phyloP scores from a whole-genome alignment of 208 protist genomes.

The Willaertia magna region DNA sequence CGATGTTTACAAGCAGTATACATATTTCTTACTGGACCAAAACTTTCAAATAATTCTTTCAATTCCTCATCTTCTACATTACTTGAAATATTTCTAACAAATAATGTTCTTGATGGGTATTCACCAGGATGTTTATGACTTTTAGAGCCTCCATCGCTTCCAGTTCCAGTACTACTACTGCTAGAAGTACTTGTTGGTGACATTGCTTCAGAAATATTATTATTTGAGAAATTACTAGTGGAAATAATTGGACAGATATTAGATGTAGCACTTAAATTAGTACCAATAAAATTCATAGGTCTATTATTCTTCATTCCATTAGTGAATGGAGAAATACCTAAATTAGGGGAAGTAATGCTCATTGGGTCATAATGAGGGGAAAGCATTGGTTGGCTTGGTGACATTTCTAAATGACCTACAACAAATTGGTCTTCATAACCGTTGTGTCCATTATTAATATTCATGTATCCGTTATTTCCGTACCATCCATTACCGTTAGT shows the following conservation, averaged over 20 bases:
- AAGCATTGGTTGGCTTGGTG: not conserved
- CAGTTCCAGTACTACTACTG: not conserved
- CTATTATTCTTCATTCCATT: not conserved
- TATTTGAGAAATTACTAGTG: not conserved
- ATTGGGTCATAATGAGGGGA: too few species aligned
- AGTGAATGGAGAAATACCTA: not conserved
- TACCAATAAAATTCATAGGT: not conserved
- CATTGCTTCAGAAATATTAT: not conserved
- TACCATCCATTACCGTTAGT: not conserved
- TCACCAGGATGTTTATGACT: conserved; percentile 14
- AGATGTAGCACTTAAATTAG: not conserved
- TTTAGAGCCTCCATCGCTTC: not conserved
- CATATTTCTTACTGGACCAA: conserved; percentile 28
- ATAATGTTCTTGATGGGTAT: conserved; percentile 29
- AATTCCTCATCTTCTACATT: conserved; percentile 17
- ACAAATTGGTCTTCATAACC: not conserved
- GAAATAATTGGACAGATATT: too few species aligned
- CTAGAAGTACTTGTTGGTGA: not conserved
- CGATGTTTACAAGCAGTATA: conserved; percentile 29
- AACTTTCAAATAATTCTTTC: conserved; percentile 17
- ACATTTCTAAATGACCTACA: not conserved
- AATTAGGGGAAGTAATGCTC: not conserved
- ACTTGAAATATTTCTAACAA: conserved; percentile 26
- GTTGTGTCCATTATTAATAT: not conserved
- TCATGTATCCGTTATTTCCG: not conserved